Evolutionary conservation across 495 filamentous ascomycete genomes (phyloP).

Genomic region (Aspergillus ostianus): DNA sequence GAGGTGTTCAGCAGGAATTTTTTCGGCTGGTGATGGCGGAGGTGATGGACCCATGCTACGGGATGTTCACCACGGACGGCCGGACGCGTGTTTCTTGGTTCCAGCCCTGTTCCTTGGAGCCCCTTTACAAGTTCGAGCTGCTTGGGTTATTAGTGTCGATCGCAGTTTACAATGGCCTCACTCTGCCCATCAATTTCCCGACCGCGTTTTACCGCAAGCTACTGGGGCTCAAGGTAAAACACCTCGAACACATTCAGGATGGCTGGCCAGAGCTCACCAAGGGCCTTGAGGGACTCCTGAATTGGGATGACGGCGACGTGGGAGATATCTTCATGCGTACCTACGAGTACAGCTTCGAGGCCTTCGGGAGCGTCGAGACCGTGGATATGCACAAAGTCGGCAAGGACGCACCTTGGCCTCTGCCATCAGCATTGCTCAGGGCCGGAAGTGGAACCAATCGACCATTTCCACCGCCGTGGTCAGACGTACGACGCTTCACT

Average conservation of each 20-base stretch:
- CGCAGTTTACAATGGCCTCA: conserved; percentile 93
- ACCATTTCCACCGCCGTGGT: conserved; percentile 23
- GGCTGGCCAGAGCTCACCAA: conserved; percentile 81
- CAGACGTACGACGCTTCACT: conserved; percentile 24
- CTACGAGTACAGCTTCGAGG: conserved; percentile 80
- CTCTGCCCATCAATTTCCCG: conserved; percentile 84
- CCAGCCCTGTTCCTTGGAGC: conserved; percentile 73
- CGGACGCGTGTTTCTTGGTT: conserved; percentile 83
- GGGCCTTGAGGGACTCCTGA: conserved; percentile 66
- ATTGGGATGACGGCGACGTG: conserved; percentile 78
- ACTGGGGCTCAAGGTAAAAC: conserved; percentile 59
- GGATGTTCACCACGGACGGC: conserved; percentile 72
- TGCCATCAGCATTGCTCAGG: conserved; percentile 9
- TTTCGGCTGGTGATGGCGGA: conserved; percentile 80
- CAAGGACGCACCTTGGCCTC: conserved; percentile 40
- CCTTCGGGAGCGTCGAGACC: conserved; percentile 56
- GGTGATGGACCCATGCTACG: conserved; percentile 72
- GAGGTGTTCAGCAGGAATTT: conserved; percentile 94
- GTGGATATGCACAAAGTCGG: conserved; percentile 54
- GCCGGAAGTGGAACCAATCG: conserved; percentile 8
- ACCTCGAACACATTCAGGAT: conserved; percentile 73
- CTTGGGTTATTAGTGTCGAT: conserved; percentile 83
- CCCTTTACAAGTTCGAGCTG: conserved; percentile 86
- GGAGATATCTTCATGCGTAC: conserved; percentile 76
- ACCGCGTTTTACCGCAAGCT: conserved; percentile 79